These are phyloP conservation scores for Phytophthora megakarya DNA, from an alignment of 352 stramenopile genomes.

Conservation along the genomic window DNA sequence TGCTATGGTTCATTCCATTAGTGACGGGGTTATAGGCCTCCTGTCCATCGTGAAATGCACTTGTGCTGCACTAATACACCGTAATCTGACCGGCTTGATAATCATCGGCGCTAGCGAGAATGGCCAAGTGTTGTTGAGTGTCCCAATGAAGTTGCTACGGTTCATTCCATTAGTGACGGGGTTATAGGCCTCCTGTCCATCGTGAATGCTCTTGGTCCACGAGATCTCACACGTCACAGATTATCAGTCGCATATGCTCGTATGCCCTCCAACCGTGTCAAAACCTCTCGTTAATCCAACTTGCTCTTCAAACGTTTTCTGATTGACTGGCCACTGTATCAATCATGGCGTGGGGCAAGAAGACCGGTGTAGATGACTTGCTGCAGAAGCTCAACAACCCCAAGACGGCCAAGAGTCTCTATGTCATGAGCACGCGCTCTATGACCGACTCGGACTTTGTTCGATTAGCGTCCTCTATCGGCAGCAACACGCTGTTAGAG, in stretches of 20 bases:
- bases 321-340: constrained; percentile 33
- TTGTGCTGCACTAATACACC: no score
- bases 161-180: no score
- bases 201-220: no score
- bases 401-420: constrained; percentile 66
- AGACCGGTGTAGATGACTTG: constrained; percentile 73
- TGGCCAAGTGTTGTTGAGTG: no score
- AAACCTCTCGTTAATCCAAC: not conserved
- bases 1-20: no score
- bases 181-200: no score
- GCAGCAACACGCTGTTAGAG: constrained; percentile 60
- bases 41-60: no score
- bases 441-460: constrained; percentile 59
- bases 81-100: no score
- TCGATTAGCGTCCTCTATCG: constrained; percentile 57
- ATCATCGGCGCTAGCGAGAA: no score
- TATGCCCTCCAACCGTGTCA: constrained; percentile 1
- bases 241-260: no score
- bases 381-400: constrained; percentile 67
- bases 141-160: no score
- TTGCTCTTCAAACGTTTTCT: not conserved
- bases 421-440: constrained; percentile 74
- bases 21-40: no score
- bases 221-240: constrained; percentile 30
- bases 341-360: constrained; percentile 80